phyloP scores from a whole-genome alignment of 169 alveolate genomes.

The Babesia microti region DNA sequence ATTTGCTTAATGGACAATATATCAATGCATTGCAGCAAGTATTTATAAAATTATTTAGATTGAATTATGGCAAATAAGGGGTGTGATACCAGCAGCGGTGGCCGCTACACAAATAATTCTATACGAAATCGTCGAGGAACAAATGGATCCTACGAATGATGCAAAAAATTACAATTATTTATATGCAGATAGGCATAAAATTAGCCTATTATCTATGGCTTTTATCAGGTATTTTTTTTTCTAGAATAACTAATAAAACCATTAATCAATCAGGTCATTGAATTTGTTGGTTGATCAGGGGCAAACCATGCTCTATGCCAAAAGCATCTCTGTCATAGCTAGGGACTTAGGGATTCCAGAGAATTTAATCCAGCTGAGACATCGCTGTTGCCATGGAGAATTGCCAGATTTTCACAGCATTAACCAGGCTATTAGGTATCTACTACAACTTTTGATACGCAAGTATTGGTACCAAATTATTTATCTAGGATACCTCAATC shows the following conservation, averaged over 20 bases:
- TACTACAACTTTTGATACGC: too few species aligned
- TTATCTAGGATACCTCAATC: too few species aligned
- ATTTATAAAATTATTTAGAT: too few species aligned
- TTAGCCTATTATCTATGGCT: conserved; percentile 35
- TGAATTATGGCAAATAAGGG: conserved; percentile 35
- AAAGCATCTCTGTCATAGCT: conserved; percentile 20
- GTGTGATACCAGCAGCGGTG: conserved; percentile 38
- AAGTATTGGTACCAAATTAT: too few species aligned
- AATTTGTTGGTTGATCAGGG: conserved; percentile 42
- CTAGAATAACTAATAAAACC: neutral
- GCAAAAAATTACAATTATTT: too few species aligned
- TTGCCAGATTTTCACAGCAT: conserved; percentile 37
- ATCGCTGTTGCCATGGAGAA: conserved; percentile 39
- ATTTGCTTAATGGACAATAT: too few species aligned
- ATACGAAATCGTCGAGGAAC: conserved; percentile 21
- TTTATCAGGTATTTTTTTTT: conserved; percentile 13
- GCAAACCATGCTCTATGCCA: conserved; percentile 34
- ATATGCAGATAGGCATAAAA: conserved; percentile 4
- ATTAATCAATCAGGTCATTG: conserved; percentile 17
- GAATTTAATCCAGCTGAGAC: conserved; percentile 19
- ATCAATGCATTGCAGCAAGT: too few species aligned
- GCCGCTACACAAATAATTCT: conserved; percentile 26
- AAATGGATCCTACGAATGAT: conserved; percentile 6
- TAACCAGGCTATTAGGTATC: too few species aligned
- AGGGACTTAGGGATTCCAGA: conserved; percentile 35